phyloP scores from a whole-genome alignment of 2,329 filamentous ascomycete species.

The Dactylellina parvicollis region DNA sequence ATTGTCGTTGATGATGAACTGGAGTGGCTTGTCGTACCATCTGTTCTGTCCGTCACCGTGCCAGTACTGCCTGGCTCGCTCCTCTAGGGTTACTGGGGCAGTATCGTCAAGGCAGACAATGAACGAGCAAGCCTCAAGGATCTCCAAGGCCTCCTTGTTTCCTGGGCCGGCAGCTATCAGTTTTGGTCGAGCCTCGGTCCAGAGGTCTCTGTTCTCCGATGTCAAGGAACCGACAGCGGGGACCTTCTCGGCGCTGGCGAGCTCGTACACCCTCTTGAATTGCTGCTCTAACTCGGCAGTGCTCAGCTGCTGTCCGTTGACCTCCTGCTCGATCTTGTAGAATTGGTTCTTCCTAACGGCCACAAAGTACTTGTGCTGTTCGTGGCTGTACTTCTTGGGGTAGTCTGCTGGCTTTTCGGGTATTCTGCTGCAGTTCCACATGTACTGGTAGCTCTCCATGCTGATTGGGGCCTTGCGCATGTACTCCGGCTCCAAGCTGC shows the following conservation, averaged over 20 bases:
- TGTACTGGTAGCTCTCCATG: conserved; percentile 98
- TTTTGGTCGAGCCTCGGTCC: conserved; percentile 73
- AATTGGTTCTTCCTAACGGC: conserved; percentile 96
- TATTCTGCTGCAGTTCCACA: conserved; percentile 95
- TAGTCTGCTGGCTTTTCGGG: conserved; percentile 83
- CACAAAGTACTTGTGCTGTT: conserved; percentile 85
- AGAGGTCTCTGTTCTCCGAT: conserved; percentile 90
- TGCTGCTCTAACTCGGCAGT: conserved; percentile 88
- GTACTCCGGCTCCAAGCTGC: conserved; percentile 92
- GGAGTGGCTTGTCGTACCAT: conserved; percentile 97
- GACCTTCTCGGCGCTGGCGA: conserved; percentile 68
- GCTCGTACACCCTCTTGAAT: conserved; percentile 84
- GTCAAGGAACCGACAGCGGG: conserved; percentile 85
- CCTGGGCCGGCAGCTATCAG: conserved; percentile 79
- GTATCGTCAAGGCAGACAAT: conserved; percentile 93
- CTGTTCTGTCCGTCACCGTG: conserved; percentile 95
- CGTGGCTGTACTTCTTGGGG: conserved; percentile 78
- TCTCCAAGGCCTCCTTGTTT: conserved; percentile 80
- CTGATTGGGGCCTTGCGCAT: conserved; percentile 98
- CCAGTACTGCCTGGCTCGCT: conserved; percentile 97
- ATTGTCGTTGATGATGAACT: conserved; percentile 98
- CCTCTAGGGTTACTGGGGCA: conserved; percentile 88
- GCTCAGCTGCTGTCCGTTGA: conserved; percentile 85
- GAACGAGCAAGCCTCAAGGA: conserved; percentile 89
- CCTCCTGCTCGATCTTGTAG: conserved; percentile 87